Base-by-base conservation (phyloP, 257 asterid genomes). In the Ocimum tenuiflorum region DNA sequence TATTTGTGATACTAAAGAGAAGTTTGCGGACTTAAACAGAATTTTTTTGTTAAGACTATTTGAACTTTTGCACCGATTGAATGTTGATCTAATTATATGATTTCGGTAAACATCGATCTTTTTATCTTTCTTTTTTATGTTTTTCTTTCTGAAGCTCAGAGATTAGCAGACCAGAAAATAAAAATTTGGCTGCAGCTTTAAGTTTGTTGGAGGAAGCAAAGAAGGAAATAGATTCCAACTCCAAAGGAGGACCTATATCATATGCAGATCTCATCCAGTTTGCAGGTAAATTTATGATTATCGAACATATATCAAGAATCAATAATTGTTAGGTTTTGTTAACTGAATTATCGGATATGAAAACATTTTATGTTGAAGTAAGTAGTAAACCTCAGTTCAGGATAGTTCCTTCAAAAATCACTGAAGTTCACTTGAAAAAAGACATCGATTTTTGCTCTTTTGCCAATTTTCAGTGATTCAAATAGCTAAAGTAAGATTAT, bases 91-190 rank as follows among this genome's bases (percentile, higher is more conserved):
- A 31, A 35, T 42, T 75, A 52, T 24, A 42, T 46, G 45, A 24
- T 47, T 53, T 23, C 27, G 63, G 33, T 46, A 36, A 45, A 36
- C 63, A n/a, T 46, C 35, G 38, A 19, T 49, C 68, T 59, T 43
- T 47, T 67, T 66, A 58, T 41, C 65, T 73, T 57, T 52, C 58
- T 23, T 55, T 51, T 75, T 83, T 79, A 69, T 77, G 24, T 79
- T 73, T 67, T 38, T 58, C 63, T 36, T 58, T 58, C 49, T 85
- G 91, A 94, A 94, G 99, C 90, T 83, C 96, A 88, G 97, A 94
- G 96, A 83, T 94, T 54, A 85, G 79, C 84, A 76, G 99, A 73
- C 91, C 96, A 69, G 99, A 90, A 85, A 90, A 94, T 85, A 88
- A 85, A 53, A 91, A 86, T 42, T 89, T 86, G 39, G 81, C 79